Evolutionary conservation across 2,329 filamentous ascomycete genomes (phyloP).

Genomic region (Fusarium sp.): DNA sequence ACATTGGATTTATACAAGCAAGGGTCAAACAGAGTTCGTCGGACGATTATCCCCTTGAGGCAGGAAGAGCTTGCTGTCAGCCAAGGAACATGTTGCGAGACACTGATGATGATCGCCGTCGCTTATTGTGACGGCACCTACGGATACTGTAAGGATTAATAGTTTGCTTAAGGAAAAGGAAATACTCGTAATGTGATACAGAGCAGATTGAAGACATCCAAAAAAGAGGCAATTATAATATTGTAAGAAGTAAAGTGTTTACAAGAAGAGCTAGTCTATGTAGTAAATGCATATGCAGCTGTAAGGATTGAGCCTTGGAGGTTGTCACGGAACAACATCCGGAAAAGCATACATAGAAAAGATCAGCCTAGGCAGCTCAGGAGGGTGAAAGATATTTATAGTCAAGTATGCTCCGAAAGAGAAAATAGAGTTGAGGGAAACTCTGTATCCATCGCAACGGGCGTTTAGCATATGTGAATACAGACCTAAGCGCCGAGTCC

Average conservation of each 20-base stretch:
- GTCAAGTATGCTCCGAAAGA: not conserved
- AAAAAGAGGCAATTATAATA: not conserved
- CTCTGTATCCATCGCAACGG: not conserved
- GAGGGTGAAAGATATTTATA: not conserved
- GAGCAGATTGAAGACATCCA: not conserved
- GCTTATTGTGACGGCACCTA: slow-evolving; percentile 19
- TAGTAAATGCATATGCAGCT: not conserved
- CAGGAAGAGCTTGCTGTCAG: slow-evolving; percentile 8
- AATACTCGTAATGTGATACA: slow-evolving; percentile 9
- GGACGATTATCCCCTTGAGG: slow-evolving; percentile 32
- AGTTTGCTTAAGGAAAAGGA: not conserved
- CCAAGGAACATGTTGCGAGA: slow-evolving; percentile 8
- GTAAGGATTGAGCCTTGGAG: slow-evolving; percentile 26
- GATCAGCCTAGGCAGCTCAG: not conserved
- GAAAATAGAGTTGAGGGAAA: not conserved
- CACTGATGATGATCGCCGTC: slow-evolving; percentile 23
- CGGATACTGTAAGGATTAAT: slow-evolving; percentile 10
- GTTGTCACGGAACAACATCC: slow-evolving; percentile 22
- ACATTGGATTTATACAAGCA: slow-evolving; percentile 1
- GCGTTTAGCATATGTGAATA: not conserved
- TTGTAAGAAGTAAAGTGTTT: slow-evolving; percentile 25
- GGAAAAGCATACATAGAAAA: not conserved
- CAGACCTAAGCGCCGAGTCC: not conserved
- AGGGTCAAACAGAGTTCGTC: slow-evolving; percentile 7
- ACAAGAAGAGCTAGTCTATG: slow-evolving; percentile 5